phyloP scores from a whole-genome alignment of 805 yeast species.

The Saturnispora dispora region DNA sequence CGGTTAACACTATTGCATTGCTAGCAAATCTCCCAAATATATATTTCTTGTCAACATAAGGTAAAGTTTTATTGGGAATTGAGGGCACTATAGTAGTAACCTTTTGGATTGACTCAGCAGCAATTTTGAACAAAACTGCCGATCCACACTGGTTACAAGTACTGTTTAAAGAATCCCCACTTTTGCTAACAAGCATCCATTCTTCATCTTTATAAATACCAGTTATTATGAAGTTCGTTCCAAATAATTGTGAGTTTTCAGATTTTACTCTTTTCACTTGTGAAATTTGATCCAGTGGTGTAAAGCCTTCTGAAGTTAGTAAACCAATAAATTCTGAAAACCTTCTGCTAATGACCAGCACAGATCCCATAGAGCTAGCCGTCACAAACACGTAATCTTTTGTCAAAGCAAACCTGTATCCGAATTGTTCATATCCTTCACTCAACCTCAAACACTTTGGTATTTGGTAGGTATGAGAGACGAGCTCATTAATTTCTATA shows the following conservation, averaged over 20 bases:
- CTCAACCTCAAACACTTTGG: constrained; percentile 16
- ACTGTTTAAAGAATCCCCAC: constrained; percentile 20
- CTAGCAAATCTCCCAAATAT: constrained; percentile 18
- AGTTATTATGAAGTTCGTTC: constrained; percentile 19
- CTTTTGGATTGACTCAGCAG: constrained; percentile 1
- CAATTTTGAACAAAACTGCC: constrained; percentile 23
- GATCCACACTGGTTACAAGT: constrained; percentile 33
- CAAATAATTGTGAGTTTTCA: constrained; percentile 22
- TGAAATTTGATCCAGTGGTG: neutral
- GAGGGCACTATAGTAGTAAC: constrained; percentile 15
- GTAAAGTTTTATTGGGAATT: neutral
- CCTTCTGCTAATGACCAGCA: constrained; percentile 28
- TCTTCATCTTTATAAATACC: constrained; percentile 13
- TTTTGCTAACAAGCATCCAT: constrained; percentile 27
- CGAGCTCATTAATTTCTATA: constrained; percentile 3
- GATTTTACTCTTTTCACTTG: constrained; percentile 15
- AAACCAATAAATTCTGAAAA: neutral
- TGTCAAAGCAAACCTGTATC: constrained; percentile 26
- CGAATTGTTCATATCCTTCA: constrained; percentile 35
- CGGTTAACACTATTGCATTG: constrained; percentile 8
- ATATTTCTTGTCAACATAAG: neutral
- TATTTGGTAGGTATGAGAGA: constrained; percentile 8
- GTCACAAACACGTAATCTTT: constrained; percentile 28
- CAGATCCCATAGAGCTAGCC: constrained; percentile 30
- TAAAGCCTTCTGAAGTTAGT: neutral